A percentile compares a stretch with the other conserved stretches of the same genome.
Conservation (phyloP, 139 green algal genomes). For the Microglena sp. region DNA sequence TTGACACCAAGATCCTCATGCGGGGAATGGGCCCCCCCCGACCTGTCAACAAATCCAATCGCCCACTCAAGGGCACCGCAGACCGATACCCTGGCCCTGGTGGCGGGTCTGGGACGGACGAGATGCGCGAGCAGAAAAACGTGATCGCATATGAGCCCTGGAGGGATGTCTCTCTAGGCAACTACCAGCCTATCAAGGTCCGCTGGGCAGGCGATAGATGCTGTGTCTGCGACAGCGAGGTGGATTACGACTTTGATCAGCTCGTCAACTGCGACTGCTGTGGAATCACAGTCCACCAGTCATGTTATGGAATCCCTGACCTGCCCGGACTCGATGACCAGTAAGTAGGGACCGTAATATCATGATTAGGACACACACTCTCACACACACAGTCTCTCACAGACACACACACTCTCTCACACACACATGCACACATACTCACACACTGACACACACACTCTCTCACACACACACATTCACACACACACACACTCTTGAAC, state of each 20-base stretch:
- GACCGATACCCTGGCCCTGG: no score
- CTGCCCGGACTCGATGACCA: slow-evolving; percentile 31
- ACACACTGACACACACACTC: not conserved
- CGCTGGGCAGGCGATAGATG: slow-evolving; percentile 50
- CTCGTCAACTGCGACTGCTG: slow-evolving; percentile 80
- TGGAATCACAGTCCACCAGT: slow-evolving; percentile 81
- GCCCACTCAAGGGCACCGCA: no score
- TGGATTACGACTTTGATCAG: slow-evolving; percentile 84
- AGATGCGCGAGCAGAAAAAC: no score
- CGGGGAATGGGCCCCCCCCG: no score
- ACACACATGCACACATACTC: not conserved
- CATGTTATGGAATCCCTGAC: slow-evolving; percentile 81
- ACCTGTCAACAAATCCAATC: no score
- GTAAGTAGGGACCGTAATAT: slow-evolving; percentile 4
- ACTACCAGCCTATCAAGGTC: slow-evolving; percentile 25
- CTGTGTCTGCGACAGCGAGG: slow-evolving; percentile 78
- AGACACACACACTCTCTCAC: not conserved
- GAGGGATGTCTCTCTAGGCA: slow-evolving; percentile 8
- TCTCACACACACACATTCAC: not conserved
- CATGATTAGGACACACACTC: not conserved
- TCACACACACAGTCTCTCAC: not conserved
- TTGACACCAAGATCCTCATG: no score
- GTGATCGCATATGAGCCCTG: no score
- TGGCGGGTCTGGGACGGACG: no score
- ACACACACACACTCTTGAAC: not conserved